Conservation (phyloP, 2,329 filamentous ascomycete genomes). For the Zymoseptoria ardabiliae region DNA sequence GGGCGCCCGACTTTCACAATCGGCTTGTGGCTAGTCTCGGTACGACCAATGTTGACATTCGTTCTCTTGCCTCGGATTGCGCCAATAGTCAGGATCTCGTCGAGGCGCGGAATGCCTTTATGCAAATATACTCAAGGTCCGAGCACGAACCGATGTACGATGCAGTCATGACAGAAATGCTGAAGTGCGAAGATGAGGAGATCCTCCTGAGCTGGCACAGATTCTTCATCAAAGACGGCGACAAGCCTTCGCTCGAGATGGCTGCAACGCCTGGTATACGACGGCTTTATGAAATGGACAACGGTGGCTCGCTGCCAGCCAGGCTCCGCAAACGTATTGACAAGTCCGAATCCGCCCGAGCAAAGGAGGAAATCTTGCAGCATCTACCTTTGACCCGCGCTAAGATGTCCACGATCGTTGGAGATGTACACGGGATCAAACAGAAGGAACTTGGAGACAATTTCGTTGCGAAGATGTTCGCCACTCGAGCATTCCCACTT, state of each 20-base stretch:
- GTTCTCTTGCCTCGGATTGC: constrained; percentile 18
- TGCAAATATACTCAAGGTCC: constrained; percentile 33
- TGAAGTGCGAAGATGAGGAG: constrained; percentile 18
- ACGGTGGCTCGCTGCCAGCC: constrained; percentile 18
- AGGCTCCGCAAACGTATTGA: constrained; percentile 3
- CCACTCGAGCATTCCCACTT: constrained; percentile 64
- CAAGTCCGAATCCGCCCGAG: not conserved
- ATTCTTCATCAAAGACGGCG: constrained; percentile 30
- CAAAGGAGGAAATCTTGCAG: not conserved
- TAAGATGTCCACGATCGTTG: constrained; percentile 26
- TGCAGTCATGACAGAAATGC: constrained; percentile 30
- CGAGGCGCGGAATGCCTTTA: constrained; percentile 17
- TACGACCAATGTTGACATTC: constrained; percentile 24
- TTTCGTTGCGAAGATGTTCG: constrained; percentile 74
- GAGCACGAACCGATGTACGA: constrained; percentile 37
- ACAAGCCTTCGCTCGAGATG: constrained; percentile 32
- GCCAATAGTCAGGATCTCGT: constrained; percentile 3
- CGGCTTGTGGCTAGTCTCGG: constrained; percentile 29
- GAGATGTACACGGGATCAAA: constrained; percentile 36
- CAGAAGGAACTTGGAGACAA: constrained; percentile 52
- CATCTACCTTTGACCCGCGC: constrained; percentile 17
- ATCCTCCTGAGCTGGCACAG: constrained; percentile 35
- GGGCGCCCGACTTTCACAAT: constrained; percentile 27
- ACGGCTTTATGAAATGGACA: constrained; percentile 18
- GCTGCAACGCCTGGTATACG: constrained; percentile 26